These are phyloP conservation scores for Caloboletus firmus DNA, from an alignment of 1,284 basidiomycete species.

Conservation along the genomic window DNA sequence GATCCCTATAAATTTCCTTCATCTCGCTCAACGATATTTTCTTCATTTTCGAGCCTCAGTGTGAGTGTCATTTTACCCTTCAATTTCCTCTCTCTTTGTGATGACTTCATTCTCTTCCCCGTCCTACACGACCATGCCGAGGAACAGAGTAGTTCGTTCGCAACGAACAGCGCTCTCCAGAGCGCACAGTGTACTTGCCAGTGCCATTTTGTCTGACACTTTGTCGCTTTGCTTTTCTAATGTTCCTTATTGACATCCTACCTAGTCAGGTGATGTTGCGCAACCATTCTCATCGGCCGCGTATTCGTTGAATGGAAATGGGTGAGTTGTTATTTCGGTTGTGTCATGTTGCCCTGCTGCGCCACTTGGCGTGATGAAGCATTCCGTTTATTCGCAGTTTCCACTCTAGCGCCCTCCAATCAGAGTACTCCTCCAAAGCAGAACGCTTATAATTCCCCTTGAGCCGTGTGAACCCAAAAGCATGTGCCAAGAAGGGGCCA, in stretches of 20 bases:
- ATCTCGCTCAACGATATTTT: neutral
- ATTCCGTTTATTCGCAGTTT: slow-evolving; percentile 75
- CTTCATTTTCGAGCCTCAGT: neutral
- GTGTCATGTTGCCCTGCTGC: slow-evolving; percentile 15
- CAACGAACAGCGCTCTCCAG: slow-evolving; percentile 64
- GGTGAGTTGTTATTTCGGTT: slow-evolving; percentile 31
- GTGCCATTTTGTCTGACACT: slow-evolving; percentile 75
- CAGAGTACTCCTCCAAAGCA: slow-evolving; percentile 67
- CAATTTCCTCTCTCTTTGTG: slow-evolving; percentile 32
- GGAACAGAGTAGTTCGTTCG: slow-evolving; percentile 71
- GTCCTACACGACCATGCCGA: slow-evolving; percentile 78
- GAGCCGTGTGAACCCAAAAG: slow-evolving; percentile 64
- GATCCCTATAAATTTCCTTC: slow-evolving; percentile 29
- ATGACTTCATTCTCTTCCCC: slow-evolving; percentile 85
- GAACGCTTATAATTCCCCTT: slow-evolving; percentile 62
- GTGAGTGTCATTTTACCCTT: slow-evolving; percentile 21
- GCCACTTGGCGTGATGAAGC: slow-evolving; percentile 53
- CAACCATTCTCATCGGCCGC: neutral
- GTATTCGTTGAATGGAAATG: neutral
- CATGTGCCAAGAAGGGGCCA: slow-evolving; percentile 59
- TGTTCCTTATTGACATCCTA: slow-evolving; percentile 13
- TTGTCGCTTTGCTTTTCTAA: slow-evolving; percentile 1
- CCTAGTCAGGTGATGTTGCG: slow-evolving; percentile 1
- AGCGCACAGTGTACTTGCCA: slow-evolving; percentile 76
- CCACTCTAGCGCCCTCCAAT: slow-evolving; percentile 64